Evolutionary conservation across 805 yeast species (phyloP), one percentile per base, ranked within the genome.

Genomic region (Brettanomyces anomalus): DNA sequence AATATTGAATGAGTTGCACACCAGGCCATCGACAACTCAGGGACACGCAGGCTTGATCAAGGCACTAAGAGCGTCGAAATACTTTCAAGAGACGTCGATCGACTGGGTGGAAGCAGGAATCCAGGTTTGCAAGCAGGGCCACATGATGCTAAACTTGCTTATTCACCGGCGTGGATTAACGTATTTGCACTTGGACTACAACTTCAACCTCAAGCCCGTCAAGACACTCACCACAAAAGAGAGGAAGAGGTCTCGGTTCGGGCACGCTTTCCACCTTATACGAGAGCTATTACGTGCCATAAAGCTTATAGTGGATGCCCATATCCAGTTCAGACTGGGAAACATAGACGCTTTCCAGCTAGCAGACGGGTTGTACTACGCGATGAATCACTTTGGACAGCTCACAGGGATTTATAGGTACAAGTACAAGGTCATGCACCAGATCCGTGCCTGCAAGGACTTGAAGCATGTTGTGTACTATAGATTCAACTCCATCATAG

Each of bases 71-170:
- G 70, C 73, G 37, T 93, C 98, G 0, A 89, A 86, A 55, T 93
- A 77, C 59, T 93, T 93, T 62, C 95, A 87, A 56, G 81, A 85
- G 53, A 90, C 98, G 0, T 73, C 89, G 0, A 80, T 93, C 40
- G 98, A 93, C 61, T 93, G 99, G 99, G 93, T 90, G 3, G 99
- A 93, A 60, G 98, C 97, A 1, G 98, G 97, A 24, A 67, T 93
- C 44, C 97, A 93, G 63, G 78, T 93, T 3, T 85, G 96, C 55
- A 75, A 78, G 33, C 99, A 93, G 62, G 98, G 98, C 3, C 85
- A 81, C 61, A 90, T 87, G 53, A 89, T 90, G 95, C 70, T 93
- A 38, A 89, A 88, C 60, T 65, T 93, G 31, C 67, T 93, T 49
- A 87, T 93, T 40, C 97, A 93, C 60, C 76, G 88, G 54, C 81